A percentile compares a stretch with the other conserved stretches of the same genome.
phyloP scores from a whole-genome alignment of 805 yeast species.

The Phaffomyces opuntiae region DNA sequence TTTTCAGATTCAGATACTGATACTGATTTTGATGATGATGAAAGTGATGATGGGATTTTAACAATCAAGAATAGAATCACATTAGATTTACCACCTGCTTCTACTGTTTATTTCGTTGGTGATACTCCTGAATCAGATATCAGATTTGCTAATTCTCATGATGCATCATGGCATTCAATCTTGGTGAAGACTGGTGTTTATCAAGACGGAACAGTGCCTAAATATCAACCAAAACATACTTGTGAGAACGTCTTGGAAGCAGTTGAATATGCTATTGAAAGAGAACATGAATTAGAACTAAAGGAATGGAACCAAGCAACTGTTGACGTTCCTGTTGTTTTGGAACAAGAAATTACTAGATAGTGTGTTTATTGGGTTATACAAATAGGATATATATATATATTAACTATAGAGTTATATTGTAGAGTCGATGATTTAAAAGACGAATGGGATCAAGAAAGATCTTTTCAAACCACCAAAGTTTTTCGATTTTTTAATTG shows the following conservation, averaged over 20 bases:
- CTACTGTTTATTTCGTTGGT: slow-evolving; percentile 83
- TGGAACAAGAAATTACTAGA: slow-evolving; percentile 10
- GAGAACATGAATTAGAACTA: slow-evolving; percentile 69
- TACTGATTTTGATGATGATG: slow-evolving; percentile 23
- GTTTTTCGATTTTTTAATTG: slow-evolving; percentile 72
- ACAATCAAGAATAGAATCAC: slow-evolving; percentile 37
- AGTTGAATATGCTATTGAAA: slow-evolving; percentile 73
- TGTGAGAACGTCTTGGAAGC: slow-evolving; percentile 76
- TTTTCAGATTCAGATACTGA: slow-evolving; percentile 20
- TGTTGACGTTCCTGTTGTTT: slow-evolving; percentile 43
- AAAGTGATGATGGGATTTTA: slow-evolving; percentile 32
- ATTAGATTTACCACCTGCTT: slow-evolving; percentile 69
- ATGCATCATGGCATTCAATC: slow-evolving; percentile 77
- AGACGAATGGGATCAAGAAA: slow-evolving; percentile 69
- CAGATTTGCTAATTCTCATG: slow-evolving; percentile 82
- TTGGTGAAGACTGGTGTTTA: slow-evolving; percentile 85
- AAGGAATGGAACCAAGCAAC: slow-evolving; percentile 64
- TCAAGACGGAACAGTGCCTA: slow-evolving; percentile 72
- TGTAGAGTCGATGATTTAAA: slow-evolving; percentile 25
- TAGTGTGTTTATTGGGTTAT: not conserved
- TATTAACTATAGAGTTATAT: not conserved
- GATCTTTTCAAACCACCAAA: slow-evolving; percentile 59
- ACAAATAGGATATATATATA: not conserved
- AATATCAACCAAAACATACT: slow-evolving; percentile 68
- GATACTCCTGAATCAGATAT: slow-evolving; percentile 89